phyloP scores from a whole-genome alignment of 2,329 filamentous ascomycete genomes.

The Ophiostoma sp. region DNA sequence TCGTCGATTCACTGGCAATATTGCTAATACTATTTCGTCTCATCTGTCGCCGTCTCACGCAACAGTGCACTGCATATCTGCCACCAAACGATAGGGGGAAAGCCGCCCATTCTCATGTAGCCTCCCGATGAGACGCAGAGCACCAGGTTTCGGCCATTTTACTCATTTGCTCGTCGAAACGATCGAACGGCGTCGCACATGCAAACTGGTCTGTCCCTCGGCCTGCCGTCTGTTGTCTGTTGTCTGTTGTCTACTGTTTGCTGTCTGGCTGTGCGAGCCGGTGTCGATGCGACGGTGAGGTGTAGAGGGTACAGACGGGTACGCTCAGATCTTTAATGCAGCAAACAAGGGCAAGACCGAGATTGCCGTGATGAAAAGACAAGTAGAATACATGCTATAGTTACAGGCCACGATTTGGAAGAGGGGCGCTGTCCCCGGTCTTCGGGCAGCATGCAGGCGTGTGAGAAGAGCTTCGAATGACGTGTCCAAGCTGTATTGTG shows the following conservation, averaged over 20 bases:
- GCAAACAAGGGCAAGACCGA: too few species aligned
- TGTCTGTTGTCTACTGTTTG: not conserved
- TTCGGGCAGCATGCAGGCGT: not conserved
- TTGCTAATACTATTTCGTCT: not conserved
- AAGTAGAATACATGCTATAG: too few species aligned
- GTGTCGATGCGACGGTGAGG: not conserved
- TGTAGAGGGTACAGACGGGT: not conserved
- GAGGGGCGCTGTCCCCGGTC: too few species aligned
- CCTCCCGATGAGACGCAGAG: not conserved
- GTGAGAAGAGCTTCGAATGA: not conserved
- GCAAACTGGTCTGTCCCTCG: not conserved
- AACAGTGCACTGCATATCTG: not conserved
- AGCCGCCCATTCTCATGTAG: not conserved
- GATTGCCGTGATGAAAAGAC: too few species aligned
- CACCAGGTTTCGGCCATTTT: not conserved
- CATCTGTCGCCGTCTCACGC: not conserved
- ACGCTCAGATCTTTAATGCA: too few species aligned
- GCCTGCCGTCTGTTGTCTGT: not conserved
- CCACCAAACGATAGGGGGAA: not conserved
- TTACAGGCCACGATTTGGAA: too few species aligned
- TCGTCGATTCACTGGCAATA: too few species aligned
- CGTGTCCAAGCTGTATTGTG: slow-evolving; percentile 6
- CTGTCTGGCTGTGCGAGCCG: not conserved
- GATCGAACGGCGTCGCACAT: not conserved
- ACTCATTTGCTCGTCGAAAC: not conserved